These are phyloP conservation scores for Schizophyllum amplum DNA, from an alignment of 1,284 basidiomycete species.

Conservation along the genomic window DNA sequence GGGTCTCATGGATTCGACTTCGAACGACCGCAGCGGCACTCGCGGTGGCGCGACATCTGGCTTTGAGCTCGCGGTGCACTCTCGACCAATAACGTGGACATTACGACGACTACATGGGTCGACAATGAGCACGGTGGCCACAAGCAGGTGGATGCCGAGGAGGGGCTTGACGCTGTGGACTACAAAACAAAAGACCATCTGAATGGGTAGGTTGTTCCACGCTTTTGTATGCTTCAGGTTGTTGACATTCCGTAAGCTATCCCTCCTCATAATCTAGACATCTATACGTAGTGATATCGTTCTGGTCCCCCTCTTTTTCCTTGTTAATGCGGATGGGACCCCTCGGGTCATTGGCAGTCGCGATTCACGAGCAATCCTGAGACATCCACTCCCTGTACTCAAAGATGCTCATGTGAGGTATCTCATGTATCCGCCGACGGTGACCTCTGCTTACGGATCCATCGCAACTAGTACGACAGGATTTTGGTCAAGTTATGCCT, in stretches of 20 bases:
- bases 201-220: not conserved
- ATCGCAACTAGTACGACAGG: too few relatives aligned
- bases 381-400: too few relatives aligned
- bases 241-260: too few relatives aligned
- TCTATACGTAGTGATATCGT: not conserved
- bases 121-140: not conserved
- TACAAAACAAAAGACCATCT: not conserved
- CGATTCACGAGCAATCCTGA: too few relatives aligned
- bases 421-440: too few relatives aligned
- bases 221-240: too few relatives aligned
- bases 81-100: not conserved
- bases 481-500: too few relatives aligned
- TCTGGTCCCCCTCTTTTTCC: not conserved
- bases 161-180: not conserved
- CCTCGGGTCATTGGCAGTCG: not conserved
- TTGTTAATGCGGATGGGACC: not conserved
- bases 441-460: too few relatives aligned
- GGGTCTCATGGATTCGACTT: not conserved
- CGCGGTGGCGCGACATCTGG: too few relatives aligned
- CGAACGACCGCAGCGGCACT: not conserved
- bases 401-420: too few relatives aligned
- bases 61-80: not conserved
- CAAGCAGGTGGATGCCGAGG: not conserved
- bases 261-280: too few relatives aligned
- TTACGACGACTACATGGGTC: not conserved